These are phyloP conservation scores for Notholithocarpus densiflorus DNA, from an alignment of 306 rosid species.

Conservation along the genomic window DNA sequence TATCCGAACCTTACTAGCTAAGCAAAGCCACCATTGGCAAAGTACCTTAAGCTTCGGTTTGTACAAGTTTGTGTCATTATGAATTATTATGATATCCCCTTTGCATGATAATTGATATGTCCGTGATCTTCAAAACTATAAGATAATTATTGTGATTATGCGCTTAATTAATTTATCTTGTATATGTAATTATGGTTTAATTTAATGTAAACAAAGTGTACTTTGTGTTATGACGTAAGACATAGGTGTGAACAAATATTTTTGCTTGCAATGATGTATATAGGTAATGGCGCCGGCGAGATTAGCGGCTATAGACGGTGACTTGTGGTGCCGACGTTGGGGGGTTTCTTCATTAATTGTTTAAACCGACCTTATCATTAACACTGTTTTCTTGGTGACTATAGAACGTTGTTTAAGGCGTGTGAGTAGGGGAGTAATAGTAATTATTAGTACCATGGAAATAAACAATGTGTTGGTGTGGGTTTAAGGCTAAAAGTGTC, in stretches of 20 bases:
- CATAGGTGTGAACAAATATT: conserved; percentile 27
- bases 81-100: too few relatives aligned
- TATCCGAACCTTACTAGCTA: too few relatives aligned
- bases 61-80: conserved; percentile 17
- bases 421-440: conserved; percentile 24
- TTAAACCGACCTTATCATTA: conserved; percentile 39
- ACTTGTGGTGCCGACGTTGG: conserved; percentile 40
- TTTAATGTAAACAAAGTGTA: neutral
- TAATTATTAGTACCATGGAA: neutral
- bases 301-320: conserved; percentile 34
- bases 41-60: conserved; percentile 25
- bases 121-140: conserved; percentile 16
- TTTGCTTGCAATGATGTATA: conserved; percentile 17
- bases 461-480: neutral
- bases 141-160: conserved; percentile 6
- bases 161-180: neutral
- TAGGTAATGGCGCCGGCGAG: conserved; percentile 38
- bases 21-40: too few relatives aligned
- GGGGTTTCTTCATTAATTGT: conserved; percentile 19
- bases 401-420: conserved; percentile 23
- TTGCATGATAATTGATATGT: conserved; percentile 4
- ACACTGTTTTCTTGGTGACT: conserved; percentile 16
- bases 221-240: neutral
- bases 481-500: conserved; percentile 14
- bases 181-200: neutral